Evolutionary conservation across 805 yeast genomes (phyloP).

Genomic region (Kodamaea jinghongensis): DNA sequence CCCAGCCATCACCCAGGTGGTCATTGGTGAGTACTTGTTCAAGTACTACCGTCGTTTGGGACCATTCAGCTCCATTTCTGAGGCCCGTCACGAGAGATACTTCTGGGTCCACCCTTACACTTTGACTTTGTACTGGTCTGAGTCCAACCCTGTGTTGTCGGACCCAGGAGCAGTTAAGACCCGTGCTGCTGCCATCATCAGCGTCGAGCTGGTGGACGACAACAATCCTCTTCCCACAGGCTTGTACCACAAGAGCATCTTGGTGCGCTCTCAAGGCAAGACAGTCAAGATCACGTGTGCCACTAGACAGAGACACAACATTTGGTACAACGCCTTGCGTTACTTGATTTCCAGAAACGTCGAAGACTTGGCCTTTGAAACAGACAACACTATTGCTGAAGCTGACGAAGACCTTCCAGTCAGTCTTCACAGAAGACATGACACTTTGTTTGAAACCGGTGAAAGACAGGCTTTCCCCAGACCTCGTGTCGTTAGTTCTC

Average conservation of each 20-base stretch:
- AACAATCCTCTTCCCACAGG: slow-evolving; percentile 89
- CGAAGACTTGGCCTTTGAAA: slow-evolving; percentile 52
- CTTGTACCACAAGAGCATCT: slow-evolving; percentile 76
- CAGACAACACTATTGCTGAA: slow-evolving; percentile 24
- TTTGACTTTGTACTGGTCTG: slow-evolving; percentile 86
- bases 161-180: slow-evolving; percentile 67
- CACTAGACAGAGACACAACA: slow-evolving; percentile 80
- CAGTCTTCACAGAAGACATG: slow-evolving; percentile 4
- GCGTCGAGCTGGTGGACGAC: slow-evolving; percentile 79
- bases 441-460: slow-evolving; percentile 12
- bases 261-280: slow-evolving; percentile 67
- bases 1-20: slow-evolving; percentile 86
- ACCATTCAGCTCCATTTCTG: slow-evolving; percentile 70
- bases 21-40: slow-evolving; percentile 86
- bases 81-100: slow-evolving; percentile 82
- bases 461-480: slow-evolving; percentile 18
- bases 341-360: slow-evolving; percentile 67
- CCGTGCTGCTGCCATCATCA: slow-evolving; percentile 73
- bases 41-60: slow-evolving; percentile 82
- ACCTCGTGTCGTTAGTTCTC: slow-evolving; percentile 13
- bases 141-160: slow-evolving; percentile 69
- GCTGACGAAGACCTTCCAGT: slow-evolving; percentile 14
- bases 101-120: slow-evolving; percentile 98
- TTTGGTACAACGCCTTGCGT: slow-evolving; percentile 84
- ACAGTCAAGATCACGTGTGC: slow-evolving; percentile 81